Evolutionary conservation across 2,329 filamentous ascomycete species (phyloP).

Genomic region (Saccharata proteae): DNA sequence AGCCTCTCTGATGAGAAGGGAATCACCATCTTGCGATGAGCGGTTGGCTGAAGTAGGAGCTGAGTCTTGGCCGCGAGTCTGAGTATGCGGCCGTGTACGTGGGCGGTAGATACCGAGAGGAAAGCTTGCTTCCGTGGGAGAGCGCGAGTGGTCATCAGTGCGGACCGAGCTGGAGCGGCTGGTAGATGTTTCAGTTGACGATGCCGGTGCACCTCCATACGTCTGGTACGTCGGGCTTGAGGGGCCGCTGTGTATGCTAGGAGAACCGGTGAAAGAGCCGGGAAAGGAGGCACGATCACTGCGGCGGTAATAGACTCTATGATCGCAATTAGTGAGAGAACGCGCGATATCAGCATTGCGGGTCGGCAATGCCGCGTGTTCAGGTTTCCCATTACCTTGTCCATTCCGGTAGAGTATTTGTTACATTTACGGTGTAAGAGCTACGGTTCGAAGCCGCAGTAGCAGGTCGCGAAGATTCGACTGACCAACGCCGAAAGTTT

Average conservation of each 20-base stretch:
- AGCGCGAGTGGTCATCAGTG: conserved; percentile 24
- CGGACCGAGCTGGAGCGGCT: conserved; percentile 19
- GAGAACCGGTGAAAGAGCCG: conserved; percentile 10
- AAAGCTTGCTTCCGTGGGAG: conserved; percentile 26
- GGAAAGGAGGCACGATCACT: conserved; percentile 23
- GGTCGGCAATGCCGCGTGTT: conserved; percentile 1
- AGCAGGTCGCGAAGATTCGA: conserved; percentile 5
- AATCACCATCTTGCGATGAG: conserved; percentile 4
- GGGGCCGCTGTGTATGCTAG: no score
- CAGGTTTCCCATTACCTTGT: conserved; percentile 17
- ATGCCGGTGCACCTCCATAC: no score
- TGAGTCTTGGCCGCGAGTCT: not conserved
- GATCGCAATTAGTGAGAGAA: conserved; percentile 10
- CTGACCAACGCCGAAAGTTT: conserved; percentile 20
- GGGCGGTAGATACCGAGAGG: conserved; percentile 25
- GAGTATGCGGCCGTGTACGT: conserved; percentile 21
- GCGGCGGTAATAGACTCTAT: conserved; percentile 24
- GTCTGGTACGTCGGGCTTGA: no score
- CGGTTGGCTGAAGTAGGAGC: not conserved
- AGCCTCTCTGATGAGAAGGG: not conserved
- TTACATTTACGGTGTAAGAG: conserved; percentile 17
- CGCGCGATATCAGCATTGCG: not conserved
- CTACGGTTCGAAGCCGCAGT: conserved; percentile 6
- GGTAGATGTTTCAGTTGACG: conserved; percentile 18
- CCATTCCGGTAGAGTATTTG: conserved; percentile 26